A percentile compares a stretch with the other conserved stretches of the same genome.
Evolutionary conservation across 2,329 filamentous ascomycete genomes (phyloP).

Genomic region (Diplodia seriata): DNA sequence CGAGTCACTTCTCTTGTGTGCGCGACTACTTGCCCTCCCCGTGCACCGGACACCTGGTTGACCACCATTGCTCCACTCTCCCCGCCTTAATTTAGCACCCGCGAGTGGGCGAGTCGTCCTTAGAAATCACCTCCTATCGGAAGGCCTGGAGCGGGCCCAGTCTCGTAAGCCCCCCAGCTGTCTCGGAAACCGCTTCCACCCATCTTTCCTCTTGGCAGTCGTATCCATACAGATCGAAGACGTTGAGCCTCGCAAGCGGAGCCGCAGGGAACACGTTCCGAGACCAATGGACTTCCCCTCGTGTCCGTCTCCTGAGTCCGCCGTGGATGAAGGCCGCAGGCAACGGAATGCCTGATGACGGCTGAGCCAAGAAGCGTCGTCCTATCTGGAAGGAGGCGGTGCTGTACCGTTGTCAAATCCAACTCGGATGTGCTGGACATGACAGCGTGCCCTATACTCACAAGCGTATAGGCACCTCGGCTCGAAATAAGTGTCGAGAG

Average conservation of each 20-base stretch:
- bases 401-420: too few relatives aligned
- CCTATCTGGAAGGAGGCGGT: too few relatives aligned
- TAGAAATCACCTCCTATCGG: neutral
- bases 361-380: too few relatives aligned
- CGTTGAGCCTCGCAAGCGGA: neutral
- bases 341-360: too few relatives aligned
- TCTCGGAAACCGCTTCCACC: neutral
- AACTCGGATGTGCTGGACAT: too few relatives aligned
- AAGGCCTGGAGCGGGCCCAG: neutral
- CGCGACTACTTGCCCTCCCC: neutral
- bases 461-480: too few relatives aligned
- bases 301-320: neutral
- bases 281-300: neutral
- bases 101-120: neutral
- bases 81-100: conserved; percentile 1
- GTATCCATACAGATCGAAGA: neutral
- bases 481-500: too few relatives aligned
- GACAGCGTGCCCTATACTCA: too few relatives aligned
- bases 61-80: conserved; percentile 7
- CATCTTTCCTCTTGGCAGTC: neutral
- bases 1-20: neutral
- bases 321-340: too few relatives aligned
- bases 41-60: too few relatives aligned
- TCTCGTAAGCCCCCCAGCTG: neutral
- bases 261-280: neutral